phyloP scores from a whole-genome alignment of 306 rosid species.

The Notholithocarpus densiflorus region DNA sequence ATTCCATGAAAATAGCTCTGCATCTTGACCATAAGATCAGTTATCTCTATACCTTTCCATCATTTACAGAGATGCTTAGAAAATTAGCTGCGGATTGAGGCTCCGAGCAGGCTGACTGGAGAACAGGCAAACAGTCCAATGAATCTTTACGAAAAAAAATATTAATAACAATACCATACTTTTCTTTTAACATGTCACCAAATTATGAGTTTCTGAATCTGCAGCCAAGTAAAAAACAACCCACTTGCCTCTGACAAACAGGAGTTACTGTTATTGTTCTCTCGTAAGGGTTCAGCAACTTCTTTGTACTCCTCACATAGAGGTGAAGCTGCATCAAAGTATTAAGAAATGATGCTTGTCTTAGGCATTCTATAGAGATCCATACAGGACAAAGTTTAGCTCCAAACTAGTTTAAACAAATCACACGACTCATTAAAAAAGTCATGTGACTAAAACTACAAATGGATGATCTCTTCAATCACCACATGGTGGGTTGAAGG shows the following conservation, averaged over 20 bases:
- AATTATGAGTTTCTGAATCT: background rate
- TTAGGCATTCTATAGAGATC: background rate
- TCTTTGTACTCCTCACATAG: slow-evolving; percentile 13
- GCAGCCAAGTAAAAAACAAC: background rate
- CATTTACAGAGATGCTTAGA: slow-evolving; percentile 14
- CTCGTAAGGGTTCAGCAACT: slow-evolving; percentile 14
- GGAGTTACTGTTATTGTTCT: slow-evolving; percentile 17
- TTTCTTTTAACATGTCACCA: background rate
- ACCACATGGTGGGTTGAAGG: too few species aligned
- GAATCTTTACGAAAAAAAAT: background rate
- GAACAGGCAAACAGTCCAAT: slow-evolving; percentile 19
- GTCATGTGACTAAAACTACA: too few species aligned
- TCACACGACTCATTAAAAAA: too few species aligned
- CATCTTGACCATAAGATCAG: background rate
- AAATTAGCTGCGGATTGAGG: slow-evolving; percentile 24
- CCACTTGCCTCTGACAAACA: slow-evolving; percentile 37
- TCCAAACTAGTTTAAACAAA: too few species aligned
- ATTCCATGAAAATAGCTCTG: slow-evolving; percentile 1
- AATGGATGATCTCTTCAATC: too few species aligned
- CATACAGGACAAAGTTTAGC: too few species aligned
- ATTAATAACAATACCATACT: background rate
- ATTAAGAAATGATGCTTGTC: background rate
- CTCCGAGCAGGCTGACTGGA: slow-evolving; percentile 32
- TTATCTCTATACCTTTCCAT: slow-evolving; percentile 26
- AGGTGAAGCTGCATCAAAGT: slow-evolving; percentile 22